These are phyloP conservation scores for Populus tremula DNA, from an alignment of 345 rosid species.

Conservation along the genomic window DNA sequence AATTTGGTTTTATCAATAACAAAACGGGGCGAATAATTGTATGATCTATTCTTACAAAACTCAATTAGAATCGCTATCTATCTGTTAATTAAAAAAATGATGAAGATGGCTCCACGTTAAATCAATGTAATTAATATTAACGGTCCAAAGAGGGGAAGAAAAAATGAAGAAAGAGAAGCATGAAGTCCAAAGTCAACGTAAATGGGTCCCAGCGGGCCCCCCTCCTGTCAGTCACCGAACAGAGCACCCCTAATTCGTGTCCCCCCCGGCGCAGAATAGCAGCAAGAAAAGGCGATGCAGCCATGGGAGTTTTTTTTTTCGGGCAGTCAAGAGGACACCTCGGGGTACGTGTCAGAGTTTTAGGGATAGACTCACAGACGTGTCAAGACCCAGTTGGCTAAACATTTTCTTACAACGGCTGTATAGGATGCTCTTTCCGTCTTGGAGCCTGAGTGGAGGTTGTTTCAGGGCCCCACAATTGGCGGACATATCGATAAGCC, in stretches of 20 bases:
- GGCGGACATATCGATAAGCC: conserved; percentile 18
- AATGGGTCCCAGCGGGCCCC: conserved; percentile 12
- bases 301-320: too few relatives aligned
- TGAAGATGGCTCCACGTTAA: too few relatives aligned
- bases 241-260: background rate
- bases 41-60: too few relatives aligned
- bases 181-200: conserved; percentile 25
- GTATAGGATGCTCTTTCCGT: background rate
- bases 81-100: too few relatives aligned
- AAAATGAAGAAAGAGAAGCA: background rate
- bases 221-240: conserved; percentile 13
- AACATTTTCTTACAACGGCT: conserved; percentile 16
- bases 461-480: conserved; percentile 16
- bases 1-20: too few relatives aligned
- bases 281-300: too few relatives aligned
- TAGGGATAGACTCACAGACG: background rate
- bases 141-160: too few relatives aligned
- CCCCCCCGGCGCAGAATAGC: conserved; percentile 26
- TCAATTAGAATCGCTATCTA: too few relatives aligned
- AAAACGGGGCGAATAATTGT: too few relatives aligned
- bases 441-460: background rate
- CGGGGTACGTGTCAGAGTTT: conserved; percentile 20
- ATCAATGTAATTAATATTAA: too few relatives aligned
- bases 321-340: background rate
- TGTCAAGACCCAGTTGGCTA: background rate